Percentiles rank a stretch among this genome's conserved stretches.
phyloP scores from a whole-genome alignment of 495 filamentous ascomycete genomes.

The Trichoderma asperelloides region DNA sequence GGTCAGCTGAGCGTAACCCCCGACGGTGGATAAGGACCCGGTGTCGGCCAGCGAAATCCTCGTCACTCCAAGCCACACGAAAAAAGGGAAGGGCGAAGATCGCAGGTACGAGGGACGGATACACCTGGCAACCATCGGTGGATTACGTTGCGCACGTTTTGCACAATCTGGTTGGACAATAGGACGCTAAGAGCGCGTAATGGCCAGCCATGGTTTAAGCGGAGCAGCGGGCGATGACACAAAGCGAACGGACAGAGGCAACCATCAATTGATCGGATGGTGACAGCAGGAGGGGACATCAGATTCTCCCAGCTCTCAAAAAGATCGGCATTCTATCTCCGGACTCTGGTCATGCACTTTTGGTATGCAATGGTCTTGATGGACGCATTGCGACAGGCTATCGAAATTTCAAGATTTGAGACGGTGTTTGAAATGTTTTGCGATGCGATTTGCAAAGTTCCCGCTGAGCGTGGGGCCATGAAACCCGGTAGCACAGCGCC shows the following conservation, averaged over 20 bases:
- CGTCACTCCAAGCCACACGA: neutral
- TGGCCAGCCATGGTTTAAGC: neutral
- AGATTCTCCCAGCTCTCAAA: neutral
- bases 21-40: slow-evolving; percentile 3
- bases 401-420: neutral
- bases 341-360: neutral
- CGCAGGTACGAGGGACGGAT: neutral
- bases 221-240: neutral
- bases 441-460: neutral
- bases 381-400: neutral
- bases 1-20: slow-evolving; percentile 2
- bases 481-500: neutral
- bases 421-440: neutral
- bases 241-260: neutral
- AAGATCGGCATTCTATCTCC: neutral
- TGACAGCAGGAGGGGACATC: neutral
- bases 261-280: neutral
- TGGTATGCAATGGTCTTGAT: neutral
- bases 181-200: neutral
- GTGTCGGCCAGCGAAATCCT: neutral
- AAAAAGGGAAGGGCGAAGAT: neutral
- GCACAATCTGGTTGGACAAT: neutral
- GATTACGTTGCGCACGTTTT: neutral
- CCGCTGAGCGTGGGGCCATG: neutral
- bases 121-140: slow-evolving; percentile 5